Evolutionary conservation across 2,329 filamentous ascomycete species (phyloP).

Genomic region (Pseudonectria buxi): DNA sequence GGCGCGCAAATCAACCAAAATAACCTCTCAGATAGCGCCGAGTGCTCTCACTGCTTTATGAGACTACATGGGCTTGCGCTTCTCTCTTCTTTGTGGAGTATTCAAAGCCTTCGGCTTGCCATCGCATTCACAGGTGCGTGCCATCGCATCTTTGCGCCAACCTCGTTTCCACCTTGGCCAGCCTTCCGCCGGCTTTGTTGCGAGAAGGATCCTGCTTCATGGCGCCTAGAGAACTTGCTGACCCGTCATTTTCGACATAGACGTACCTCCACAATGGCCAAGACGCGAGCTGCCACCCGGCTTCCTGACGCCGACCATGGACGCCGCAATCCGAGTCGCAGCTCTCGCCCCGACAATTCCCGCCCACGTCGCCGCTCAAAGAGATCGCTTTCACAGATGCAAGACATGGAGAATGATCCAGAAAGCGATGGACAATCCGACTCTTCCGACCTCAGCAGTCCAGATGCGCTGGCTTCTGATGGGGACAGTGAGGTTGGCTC

Average conservation of each 20-base stretch:
- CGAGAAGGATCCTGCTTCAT: not conserved
- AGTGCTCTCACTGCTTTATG: too few relatives aligned
- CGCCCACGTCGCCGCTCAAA: conserved; percentile 9
- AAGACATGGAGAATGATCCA: conserved; percentile 8
- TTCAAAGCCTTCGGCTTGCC: not conserved
- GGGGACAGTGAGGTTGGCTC: conserved; percentile 8
- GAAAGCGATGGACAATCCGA: conserved; percentile 8
- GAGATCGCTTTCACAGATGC: conserved; percentile 8
- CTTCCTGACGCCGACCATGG: conserved; percentile 6
- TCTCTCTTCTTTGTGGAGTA: not conserved
- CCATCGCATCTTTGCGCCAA: conserved; percentile 9
- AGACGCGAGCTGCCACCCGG: conserved; percentile 20
- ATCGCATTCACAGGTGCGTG: conserved; percentile 10
- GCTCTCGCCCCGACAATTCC: conserved; percentile 7
- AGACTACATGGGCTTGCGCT: too few relatives aligned
- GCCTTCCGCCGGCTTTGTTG: not conserved
- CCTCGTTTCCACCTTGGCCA: conserved; percentile 1
- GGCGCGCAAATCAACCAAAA: too few relatives aligned
- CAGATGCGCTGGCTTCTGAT: conserved; percentile 1
- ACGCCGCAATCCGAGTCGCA: conserved; percentile 19
- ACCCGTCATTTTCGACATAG: conserved; percentile 4
- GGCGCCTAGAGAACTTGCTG: conserved; percentile 1
- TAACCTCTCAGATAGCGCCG: too few relatives aligned
- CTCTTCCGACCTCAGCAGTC: conserved; percentile 6
- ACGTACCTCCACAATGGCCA: conserved; percentile 17